Base-by-base conservation (phyloP, 2,329 filamentous ascomycete genomes). In the Zelopaecilomyces penicillatus region DNA sequence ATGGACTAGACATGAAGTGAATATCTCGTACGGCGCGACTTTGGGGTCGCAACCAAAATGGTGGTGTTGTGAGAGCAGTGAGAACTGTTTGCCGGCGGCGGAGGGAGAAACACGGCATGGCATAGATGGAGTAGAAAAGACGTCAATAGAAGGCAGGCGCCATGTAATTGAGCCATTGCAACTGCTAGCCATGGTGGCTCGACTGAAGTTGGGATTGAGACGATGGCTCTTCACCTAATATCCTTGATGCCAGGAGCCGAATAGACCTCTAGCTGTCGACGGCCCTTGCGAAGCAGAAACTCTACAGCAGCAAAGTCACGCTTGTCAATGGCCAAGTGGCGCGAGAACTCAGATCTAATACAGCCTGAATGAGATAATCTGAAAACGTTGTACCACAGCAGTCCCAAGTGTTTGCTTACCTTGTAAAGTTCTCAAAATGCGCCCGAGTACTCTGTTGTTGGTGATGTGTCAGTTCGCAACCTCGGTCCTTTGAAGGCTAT, bases 221-320 rank as follows among this genome's bases (percentile, higher is more conserved):
- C 6, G 6, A 26, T 10, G 34, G 34, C 31, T 5, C 11, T 54
- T 54, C 57, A 73, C 51, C 65, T 67, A 48, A 94, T 82, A 62
- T 93, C 87, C 57, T 81, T 87, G 56, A 95, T 89, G 3, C 83
- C 84, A 28, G 85, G 81, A 5, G 83, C 78, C n/a, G 83, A 79
- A 65, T 93, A 93, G 38, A 82, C 76, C 51, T 95, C 87, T 12
- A 96, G 70, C 61, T 95, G 88, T 37, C 87, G 77, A 35, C 78
- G 75, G 26, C 90, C 90, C 62, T 87, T 91, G 48, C 90, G 78
- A 42, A 96, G 61, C 31, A 95, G 69, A 62, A 87, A 93, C 64
- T 96, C 90, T 46, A 96, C 83, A 5, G 88, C 83, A 11, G 75
- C 73, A 64, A 95, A 95, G 59, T 95, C 88, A 54, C 87, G 88